These are phyloP conservation scores for Mucor velutinosus DNA, from an alignment of 371 early-diverging fungal species.

Conservation along the genomic window DNA sequence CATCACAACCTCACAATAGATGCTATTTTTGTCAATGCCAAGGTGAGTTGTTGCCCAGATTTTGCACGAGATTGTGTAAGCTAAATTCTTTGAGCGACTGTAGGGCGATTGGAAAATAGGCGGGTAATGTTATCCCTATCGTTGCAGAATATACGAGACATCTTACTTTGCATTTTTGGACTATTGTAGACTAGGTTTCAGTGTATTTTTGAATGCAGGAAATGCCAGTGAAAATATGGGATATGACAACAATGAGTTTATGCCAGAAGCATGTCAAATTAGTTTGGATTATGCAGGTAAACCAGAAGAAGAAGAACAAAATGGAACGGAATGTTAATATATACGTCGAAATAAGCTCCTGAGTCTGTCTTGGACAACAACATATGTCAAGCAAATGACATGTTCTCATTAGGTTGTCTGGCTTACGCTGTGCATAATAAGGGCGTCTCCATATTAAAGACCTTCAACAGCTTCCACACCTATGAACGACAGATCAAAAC, in stretches of 20 bases:
- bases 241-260: slow-evolving; percentile 58
- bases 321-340: background rate
- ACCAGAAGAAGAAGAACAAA: background rate
- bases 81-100: slow-evolving; percentile 10
- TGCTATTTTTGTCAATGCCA: slow-evolving; percentile 77
- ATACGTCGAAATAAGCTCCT: slow-evolving; percentile 60
- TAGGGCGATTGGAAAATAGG: slow-evolving; percentile 93
- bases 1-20: slow-evolving; percentile 81
- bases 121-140: slow-evolving; percentile 52
- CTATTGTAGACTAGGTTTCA: slow-evolving; percentile 64
- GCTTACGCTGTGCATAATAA: slow-evolving; percentile 76
- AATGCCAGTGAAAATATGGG: slow-evolving; percentile 36
- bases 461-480: slow-evolving; percentile 68
- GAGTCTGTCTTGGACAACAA: slow-evolving; percentile 70
- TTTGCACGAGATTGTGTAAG: background rate
- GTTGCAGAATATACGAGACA: background rate
- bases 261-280: slow-evolving; percentile 70
- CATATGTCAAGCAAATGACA: slow-evolving; percentile 65
- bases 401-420: slow-evolving; percentile 84
- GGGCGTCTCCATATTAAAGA: slow-evolving; percentile 67
- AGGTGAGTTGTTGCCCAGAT: slow-evolving; percentile 40
- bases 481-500: slow-evolving; percentile 64
- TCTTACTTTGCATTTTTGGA: background rate
- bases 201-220: slow-evolving; percentile 53
- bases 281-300: slow-evolving; percentile 71